phyloP scores from a whole-genome alignment of 2,329 filamentous ascomycete genomes.

The Westerdykella aurantiaca region DNA sequence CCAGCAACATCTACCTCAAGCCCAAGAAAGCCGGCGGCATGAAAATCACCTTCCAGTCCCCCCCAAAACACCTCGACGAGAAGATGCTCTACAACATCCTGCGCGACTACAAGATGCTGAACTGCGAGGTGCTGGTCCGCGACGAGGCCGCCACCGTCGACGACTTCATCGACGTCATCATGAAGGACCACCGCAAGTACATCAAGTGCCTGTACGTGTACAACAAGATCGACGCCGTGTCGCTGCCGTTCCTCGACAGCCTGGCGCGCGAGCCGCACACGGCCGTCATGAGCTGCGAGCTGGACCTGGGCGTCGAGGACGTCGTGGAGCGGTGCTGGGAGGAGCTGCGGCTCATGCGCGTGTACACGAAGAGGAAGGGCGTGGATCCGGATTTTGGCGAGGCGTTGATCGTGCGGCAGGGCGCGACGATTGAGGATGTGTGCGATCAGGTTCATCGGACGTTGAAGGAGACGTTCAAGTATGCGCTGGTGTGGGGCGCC shows the following conservation, averaged over 20 bases:
- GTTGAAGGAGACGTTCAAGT: constrained; percentile 98
- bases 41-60: constrained; percentile 92
- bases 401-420: constrained; percentile 83
- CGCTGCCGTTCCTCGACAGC: constrained; percentile 85
- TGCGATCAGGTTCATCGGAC: constrained; percentile 92
- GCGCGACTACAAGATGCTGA: constrained; percentile 97
- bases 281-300: constrained; percentile 94
- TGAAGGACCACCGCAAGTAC: constrained; percentile 98
- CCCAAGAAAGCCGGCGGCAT: constrained; percentile 92
- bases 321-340: constrained; percentile 95
- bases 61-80: constrained; percentile 88
- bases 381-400: constrained; percentile 83
- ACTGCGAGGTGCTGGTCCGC: constrained; percentile 90
- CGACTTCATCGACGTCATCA: constrained; percentile 98
- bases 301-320: constrained; percentile 87
- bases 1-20: constrained; percentile 93
- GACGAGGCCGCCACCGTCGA: constrained; percentile 93
- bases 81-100: constrained; percentile 98
- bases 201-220: constrained; percentile 93
- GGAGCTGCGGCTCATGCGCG: constrained; percentile 79
- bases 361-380: constrained; percentile 96
- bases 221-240: constrained; percentile 98
- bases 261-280: constrained; percentile 90
- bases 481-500: constrained; percentile 94
- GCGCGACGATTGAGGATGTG: constrained; percentile 90